Base-by-base conservation (phyloP, 352 stramenopile species). In the Phytophthora cactorum region DNA sequence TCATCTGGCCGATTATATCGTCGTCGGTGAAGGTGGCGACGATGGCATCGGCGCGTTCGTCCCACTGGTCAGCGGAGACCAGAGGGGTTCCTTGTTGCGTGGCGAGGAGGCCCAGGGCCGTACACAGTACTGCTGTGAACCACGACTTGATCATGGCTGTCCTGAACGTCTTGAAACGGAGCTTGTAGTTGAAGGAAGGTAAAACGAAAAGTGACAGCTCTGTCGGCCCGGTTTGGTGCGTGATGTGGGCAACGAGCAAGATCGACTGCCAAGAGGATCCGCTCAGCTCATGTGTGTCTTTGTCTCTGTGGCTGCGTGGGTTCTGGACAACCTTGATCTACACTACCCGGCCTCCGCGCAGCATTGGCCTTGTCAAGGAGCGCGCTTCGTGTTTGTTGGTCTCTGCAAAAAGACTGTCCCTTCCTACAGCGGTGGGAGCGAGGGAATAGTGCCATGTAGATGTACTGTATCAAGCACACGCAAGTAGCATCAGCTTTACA, bases 1-100 rank as follows among this genome's bases (percentile, higher is more conserved):
- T 87, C 87, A 97, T 95, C 66, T 97, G 91, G 3, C 88, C 88
- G 36, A 97, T 70, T 63, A 86, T 84, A 36, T 71, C 63, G 41
- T 66, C 56, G 29, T 65, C 51, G 43, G 63, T 71, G 56, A 71
- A 71, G 56, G 41, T 58, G 43, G 57, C 63, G 41, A 71, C 22
- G 32, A 67, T 67, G 43, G 50, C 57, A 22, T 71, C 63, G 41
- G 51, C 55, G 14, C 55, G 55, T 5, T 52, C 63, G 32, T 70
- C 63, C 54, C 55, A 70, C 39, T 70, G 49, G 41, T 66, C 63
- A 2, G 63, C 63, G 14, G 52, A 69, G 15, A 68, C 52, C 11
- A 60, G 29, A 9, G 50, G 50, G 6, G 27, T 36, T n/a, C 60
- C 52, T 8, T 65, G 53, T 49, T 62, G 46, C 3, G 41, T 56